Percentiles rank a stretch among this genome's conserved stretches.
phyloP scores from a whole-genome alignment of 2,329 filamentous ascomycete species.

The Rhexocercosporidium sp. region DNA sequence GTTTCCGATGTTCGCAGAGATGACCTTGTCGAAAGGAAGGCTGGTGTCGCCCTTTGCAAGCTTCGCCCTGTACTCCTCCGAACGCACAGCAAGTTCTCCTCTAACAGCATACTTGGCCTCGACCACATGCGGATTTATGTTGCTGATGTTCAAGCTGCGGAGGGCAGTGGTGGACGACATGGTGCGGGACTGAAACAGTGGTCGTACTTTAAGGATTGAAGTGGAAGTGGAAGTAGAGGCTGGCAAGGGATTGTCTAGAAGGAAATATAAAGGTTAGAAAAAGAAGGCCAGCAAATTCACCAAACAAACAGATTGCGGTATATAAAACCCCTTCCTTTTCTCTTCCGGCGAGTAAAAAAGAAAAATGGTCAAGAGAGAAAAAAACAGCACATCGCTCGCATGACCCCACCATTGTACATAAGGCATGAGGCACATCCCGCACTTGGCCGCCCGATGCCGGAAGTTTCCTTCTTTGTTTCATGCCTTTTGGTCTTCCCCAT shows the following conservation, averaged over 20 bases:
- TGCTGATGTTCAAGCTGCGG: conserved; percentile 72
- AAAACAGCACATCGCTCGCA: conserved; percentile 31
- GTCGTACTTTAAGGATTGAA: background rate
- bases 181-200: conserved; percentile 27
- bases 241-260: conserved; percentile 22
- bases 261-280: conserved; percentile 20
- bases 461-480: conserved; percentile 3
- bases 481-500: background rate
- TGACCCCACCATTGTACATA: conserved; percentile 32
- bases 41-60: conserved; percentile 60
- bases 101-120: conserved; percentile 95
- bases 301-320: conserved; percentile 20
- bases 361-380: conserved; percentile 18
- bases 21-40: conserved; percentile 87
- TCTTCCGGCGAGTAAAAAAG: conserved; percentile 12
- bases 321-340: conserved; percentile 21
- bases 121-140: conserved; percentile 90
- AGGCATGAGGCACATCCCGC: conserved; percentile 8
- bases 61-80: conserved; percentile 84
- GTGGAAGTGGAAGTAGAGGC: conserved; percentile 1
- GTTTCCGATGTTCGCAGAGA: conserved; percentile 98
- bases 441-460: conserved; percentile 29
- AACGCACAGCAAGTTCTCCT: conserved; percentile 91
- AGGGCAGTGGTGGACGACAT: conserved; percentile 46
- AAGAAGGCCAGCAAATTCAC: background rate